Base-by-base conservation (phyloP, 1,284 basidiomycete genomes). In the Sporisorium scitamineum region DNA sequence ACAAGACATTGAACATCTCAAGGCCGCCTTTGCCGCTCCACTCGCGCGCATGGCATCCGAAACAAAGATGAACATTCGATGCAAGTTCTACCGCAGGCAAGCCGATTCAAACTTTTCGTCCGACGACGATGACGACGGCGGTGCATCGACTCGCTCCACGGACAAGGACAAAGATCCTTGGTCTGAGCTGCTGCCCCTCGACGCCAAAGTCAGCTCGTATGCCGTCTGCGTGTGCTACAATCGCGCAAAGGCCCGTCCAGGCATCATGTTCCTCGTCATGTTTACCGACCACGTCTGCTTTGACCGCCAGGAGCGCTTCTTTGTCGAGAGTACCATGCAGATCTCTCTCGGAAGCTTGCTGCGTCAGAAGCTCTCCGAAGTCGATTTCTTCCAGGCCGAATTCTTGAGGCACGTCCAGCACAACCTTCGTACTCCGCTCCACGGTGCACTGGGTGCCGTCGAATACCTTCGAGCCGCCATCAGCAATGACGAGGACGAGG, bases 361-460 rank as follows among this genome's bases (percentile, higher is more conserved):
- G 13, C 69, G 78, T 14, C 72, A 79, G 24, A 69, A 70, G 50
- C 70, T 70, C 5, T 71, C 66, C 55, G 63, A 71, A 13, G 68
- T 70, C 44, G 78, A 80, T 52, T 63, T 61, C n/a, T 69, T 73
- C 52, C 78, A 81, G 61, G 63, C 79, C 47, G 65, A 76, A 18
- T 80, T 81, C 52, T 48, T 81, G 13, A 65, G 73, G 1, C 59
- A 69, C 41, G 63, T 81, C 11, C 80, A 81, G 59, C 80, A 81
- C 58, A 78, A 81, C 29, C 56, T 80, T 9, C 69, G 78, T 11
- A 82, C 80, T 3, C 80, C 80, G 9, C 54, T 82, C 16, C 71
- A 82, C 50, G 80, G 74, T n/a, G 79, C 79, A 9, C 59, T 80
- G 5, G 80, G 80, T 7, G 67, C 77, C 14, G 73, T 76, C 52